phyloP scores from a whole-genome alignment of 306 rosid genomes.

The Mucuna pruriens region DNA sequence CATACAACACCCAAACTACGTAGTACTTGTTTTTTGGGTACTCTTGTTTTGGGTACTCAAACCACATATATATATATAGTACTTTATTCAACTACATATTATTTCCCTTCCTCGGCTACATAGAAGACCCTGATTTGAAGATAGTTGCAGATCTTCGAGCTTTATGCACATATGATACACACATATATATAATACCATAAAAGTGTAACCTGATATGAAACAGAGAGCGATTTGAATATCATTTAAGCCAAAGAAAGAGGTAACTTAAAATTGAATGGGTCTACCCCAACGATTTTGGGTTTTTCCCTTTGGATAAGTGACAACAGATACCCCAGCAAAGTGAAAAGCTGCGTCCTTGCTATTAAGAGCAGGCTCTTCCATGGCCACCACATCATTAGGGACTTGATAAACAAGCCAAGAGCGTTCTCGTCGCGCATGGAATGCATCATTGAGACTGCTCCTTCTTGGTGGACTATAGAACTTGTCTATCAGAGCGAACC shows the following conservation, averaged over 20 bases:
- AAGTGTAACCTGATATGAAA: too few relatives aligned
- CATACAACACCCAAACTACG: too few relatives aligned
- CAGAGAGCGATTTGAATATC: too few relatives aligned
- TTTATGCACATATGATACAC: too few relatives aligned
- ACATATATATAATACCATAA: too few relatives aligned
- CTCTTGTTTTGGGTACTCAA: too few relatives aligned
- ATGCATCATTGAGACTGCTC: not conserved
- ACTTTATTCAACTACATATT: too few relatives aligned
- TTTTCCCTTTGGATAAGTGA: slow-evolving; percentile 25
- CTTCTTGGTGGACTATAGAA: not conserved
- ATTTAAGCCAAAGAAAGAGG: not conserved
- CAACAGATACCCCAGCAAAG: not conserved
- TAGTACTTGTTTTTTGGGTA: too few relatives aligned
- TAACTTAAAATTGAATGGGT: slow-evolving; percentile 8
- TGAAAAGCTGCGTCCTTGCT: not conserved
- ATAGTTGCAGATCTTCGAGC: too few relatives aligned
- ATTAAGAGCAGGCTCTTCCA: not conserved
- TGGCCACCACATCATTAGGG: not conserved
- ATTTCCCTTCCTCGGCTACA: too few relatives aligned
- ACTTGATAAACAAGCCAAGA: slow-evolving; percentile 15
- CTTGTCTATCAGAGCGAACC: slow-evolving; percentile 41
- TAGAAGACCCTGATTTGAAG: too few relatives aligned
- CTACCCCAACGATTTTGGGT: slow-evolving; percentile 44
- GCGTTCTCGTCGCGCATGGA: not conserved
- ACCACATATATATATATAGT: too few relatives aligned